Evolutionary conservation across 2,329 filamentous ascomycete species (phyloP), one percentile per base, ranked within the genome.

Genomic region (Chrysoporthe deuterocubensis): DNA sequence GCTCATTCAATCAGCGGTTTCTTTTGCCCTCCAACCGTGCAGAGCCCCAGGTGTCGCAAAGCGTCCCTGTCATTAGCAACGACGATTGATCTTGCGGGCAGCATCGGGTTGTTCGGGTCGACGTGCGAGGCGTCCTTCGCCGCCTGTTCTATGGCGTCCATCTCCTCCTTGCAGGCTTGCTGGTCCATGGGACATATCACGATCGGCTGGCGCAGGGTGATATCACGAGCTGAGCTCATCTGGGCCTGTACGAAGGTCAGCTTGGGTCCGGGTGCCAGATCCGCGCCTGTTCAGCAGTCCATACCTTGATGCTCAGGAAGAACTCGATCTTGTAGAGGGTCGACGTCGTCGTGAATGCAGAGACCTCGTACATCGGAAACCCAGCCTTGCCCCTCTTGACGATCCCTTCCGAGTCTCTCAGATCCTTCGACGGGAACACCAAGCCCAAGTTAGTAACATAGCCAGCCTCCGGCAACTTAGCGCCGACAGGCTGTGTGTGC

Each of bases 301-400:
- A 26, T 84, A 97, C 95, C 89, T 97, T 97, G 71, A 98, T 93
- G 64, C 89, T 94, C 65, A 98, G 82, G 78, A 95, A 99, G 77
- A 97, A 99, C 80, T 99, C 95, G 77, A 99, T 97, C 80, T 97
- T 98, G 83, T 99, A 99, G 16, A 99, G 86, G 46, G 91, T 95
- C 44, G 93, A 96, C 8, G 92, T 92, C 0, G 96, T 98, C 1
- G 96, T 97, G 75, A 99, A 99, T 0, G 94, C 95, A 44, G 87
- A 90, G 58, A 97, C 91, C 66, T 92, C 89, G 77, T 97, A 97
- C 77, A 92, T 89, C 7, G 96, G 96, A 79, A 97, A 98, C 37
- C 90, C 92, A 11, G 93, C 87, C 78, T 94, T 96, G 34, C 92
- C 92, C 74, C 94, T 84, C 65, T 93, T 92, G 75, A 98, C 84